A percentile compares a stretch with the other conserved stretches of the same genome.
These are phyloP conservation scores for Psilocybe subaeruginosa DNA, from an alignment of 768 basidiomycete species.

Conservation along the genomic window DNA sequence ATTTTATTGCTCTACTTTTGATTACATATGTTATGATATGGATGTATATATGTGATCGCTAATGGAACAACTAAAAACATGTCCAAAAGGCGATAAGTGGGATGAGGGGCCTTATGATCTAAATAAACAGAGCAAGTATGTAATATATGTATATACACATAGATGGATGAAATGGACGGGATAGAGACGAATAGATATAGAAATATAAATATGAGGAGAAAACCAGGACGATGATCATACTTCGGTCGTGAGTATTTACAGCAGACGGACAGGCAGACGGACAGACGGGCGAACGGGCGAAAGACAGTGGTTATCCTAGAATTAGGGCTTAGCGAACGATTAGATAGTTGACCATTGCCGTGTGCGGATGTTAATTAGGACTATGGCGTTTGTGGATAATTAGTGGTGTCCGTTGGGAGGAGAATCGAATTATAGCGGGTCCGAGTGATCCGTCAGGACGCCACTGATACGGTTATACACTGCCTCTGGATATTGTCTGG, in stretches of 20 bases:
- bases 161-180: neutral
- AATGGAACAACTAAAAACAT: neutral
- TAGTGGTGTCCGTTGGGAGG: neutral
- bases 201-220: conserved; percentile 6
- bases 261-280: neutral
- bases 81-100: neutral
- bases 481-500: conserved; percentile 74
- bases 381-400: neutral
- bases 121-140: neutral
- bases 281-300: neutral
- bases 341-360: neutral
- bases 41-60: neutral
- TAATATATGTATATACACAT: neutral
- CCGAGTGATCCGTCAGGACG: conserved; percentile 71
- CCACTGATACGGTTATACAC: conserved; percentile 81
- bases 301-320: neutral
- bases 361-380: neutral
- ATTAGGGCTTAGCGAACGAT: neutral
- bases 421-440: conserved; percentile 3
- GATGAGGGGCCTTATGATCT: neutral
- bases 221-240: neutral
- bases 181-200: conserved; percentile 5
- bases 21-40: neutral
- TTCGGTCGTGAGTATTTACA: neutral
- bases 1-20: conserved; percentile 10